Evolutionary conservation across 441 rosid species (phyloP).

Genomic region (Dalechampia spathulata): DNA sequence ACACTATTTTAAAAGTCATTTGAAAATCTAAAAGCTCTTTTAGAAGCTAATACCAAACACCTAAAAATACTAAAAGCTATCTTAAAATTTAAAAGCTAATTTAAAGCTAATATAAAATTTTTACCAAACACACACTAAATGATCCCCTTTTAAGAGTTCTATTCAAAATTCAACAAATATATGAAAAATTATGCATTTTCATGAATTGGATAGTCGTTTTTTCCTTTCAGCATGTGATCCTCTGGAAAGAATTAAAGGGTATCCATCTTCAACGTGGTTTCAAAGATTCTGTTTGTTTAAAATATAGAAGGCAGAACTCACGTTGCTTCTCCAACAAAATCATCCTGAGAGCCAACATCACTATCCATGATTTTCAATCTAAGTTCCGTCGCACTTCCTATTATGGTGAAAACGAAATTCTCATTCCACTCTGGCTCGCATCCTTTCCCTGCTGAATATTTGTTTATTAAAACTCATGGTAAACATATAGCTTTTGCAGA

Average conservation of each 20-base stretch:
- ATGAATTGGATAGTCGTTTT: too few relatives aligned
- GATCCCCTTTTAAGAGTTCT: too few relatives aligned
- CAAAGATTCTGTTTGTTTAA: neutral
- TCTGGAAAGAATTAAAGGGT: neutral
- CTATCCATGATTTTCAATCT: conserved; percentile 40
- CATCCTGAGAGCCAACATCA: conserved; percentile 32
- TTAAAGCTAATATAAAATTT: too few relatives aligned
- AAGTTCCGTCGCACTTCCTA: conserved; percentile 31
- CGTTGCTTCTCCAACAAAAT: conserved; percentile 40
- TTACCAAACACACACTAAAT: too few relatives aligned
- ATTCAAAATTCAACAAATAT: neutral
- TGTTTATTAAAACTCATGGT: neutral
- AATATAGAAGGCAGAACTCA: conserved; percentile 15
- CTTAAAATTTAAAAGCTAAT: too few relatives aligned
- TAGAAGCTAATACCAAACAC: too few relatives aligned
- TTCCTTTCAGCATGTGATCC: neutral
- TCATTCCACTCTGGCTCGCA: conserved; percentile 52
- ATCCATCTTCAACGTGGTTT: neutral
- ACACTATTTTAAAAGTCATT: too few relatives aligned
- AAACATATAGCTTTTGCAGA: too few relatives aligned
- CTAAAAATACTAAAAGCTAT: too few relatives aligned
- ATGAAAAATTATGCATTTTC: too few relatives aligned
- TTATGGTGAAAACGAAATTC: conserved; percentile 38
- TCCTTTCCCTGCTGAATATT: conserved; percentile 34
- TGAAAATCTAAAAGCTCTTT: too few relatives aligned